Percentiles rank a stretch among this genome's conserved stretches.
phyloP scores from a whole-genome alignment of 2,329 filamentous ascomycete genomes.

The Daldinia sp. region DNA sequence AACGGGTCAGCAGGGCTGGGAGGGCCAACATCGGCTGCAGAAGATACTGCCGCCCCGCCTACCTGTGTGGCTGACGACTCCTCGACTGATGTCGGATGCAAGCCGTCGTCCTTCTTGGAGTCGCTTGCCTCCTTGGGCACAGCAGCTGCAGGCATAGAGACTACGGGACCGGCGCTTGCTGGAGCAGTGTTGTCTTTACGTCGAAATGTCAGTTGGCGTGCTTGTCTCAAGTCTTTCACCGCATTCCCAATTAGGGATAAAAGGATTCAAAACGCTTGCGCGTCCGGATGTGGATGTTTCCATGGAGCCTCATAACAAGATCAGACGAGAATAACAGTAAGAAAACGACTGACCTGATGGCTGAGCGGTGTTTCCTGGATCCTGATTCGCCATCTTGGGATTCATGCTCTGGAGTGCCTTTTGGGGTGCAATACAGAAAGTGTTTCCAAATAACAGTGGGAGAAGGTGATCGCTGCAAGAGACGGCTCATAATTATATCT shows the following conservation, averaged over 20 bases:
- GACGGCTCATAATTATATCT: slow-evolving; percentile 37
- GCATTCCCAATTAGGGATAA: slow-evolving; percentile 17
- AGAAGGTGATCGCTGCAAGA: slow-evolving; percentile 34
- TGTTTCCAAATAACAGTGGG: slow-evolving; percentile 35
- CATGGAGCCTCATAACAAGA: slow-evolving; percentile 28
- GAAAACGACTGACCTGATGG: slow-evolving; percentile 38
- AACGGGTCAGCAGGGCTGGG: slow-evolving; percentile 48
- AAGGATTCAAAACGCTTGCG: slow-evolving; percentile 34
- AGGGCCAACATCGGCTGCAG: slow-evolving; percentile 30
- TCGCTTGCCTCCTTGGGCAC: slow-evolving; percentile 10
- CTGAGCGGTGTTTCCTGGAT: slow-evolving; percentile 36
- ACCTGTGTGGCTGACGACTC: slow-evolving; percentile 5
- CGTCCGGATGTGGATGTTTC: slow-evolving; percentile 32
- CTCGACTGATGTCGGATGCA: slow-evolving; percentile 16
- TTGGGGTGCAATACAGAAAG: slow-evolving; percentile 31
- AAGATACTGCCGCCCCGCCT: slow-evolving; percentile 22
- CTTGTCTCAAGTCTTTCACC: slow-evolving; percentile 18
- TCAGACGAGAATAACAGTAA: slow-evolving; percentile 7
- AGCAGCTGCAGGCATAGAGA: slow-evolving; percentile 9
- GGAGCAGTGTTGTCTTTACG: slow-evolving; percentile 25
- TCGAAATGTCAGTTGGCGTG: slow-evolving; percentile 28
- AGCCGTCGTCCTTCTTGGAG: slow-evolving; percentile 23
- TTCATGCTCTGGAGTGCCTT: slow-evolving; percentile 18
- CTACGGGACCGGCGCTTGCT: slow-evolving; percentile 22
- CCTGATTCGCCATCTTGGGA: slow-evolving; percentile 36